Evolutionary conservation across 1,284 basidiomycete species (phyloP).

Genomic region (Albatrellus sp.): DNA sequence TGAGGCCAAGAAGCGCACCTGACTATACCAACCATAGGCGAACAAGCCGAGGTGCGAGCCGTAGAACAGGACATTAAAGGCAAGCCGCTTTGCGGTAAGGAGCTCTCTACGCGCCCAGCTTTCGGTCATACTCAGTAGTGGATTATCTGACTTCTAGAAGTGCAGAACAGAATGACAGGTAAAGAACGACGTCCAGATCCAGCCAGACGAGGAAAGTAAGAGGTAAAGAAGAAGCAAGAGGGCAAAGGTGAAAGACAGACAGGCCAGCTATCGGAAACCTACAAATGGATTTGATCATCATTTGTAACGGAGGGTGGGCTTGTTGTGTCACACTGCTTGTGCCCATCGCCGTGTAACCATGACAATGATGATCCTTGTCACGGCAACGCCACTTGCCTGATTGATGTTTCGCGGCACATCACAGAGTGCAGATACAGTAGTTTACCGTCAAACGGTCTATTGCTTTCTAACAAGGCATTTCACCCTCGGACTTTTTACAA

Average conservation of each 20-base stretch:
- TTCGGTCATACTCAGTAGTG: constrained; percentile 35
- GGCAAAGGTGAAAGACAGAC: constrained; percentile 10
- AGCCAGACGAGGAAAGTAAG: constrained; percentile 30
- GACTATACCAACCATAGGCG: constrained; percentile 70
- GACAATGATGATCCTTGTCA: too few species aligned
- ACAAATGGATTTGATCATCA: background rate
- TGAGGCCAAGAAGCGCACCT: constrained; percentile 29
- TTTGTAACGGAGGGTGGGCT: background rate
- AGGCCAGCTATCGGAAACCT: constrained; percentile 8
- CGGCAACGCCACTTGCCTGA: too few species aligned
- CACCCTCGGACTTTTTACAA: too few species aligned
- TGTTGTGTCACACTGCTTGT: background rate
- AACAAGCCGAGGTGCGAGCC: constrained; percentile 60
- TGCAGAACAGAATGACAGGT: constrained; percentile 5
- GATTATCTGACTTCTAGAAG: constrained; percentile 13
- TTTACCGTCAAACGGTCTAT: too few species aligned
- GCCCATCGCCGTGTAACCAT: constrained; percentile 2
- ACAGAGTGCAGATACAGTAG: too few species aligned
- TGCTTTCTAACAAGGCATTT: too few species aligned
- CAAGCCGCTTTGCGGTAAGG: constrained; percentile 43
- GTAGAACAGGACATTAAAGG: constrained; percentile 70
- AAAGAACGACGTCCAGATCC: constrained; percentile 31
- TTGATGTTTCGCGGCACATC: too few species aligned
- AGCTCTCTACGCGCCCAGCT: constrained; percentile 65
- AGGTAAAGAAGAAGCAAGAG: constrained; percentile 1